phyloP scores from a whole-genome alignment of 2,329 filamentous ascomycete species.

The Neonectria faginata region DNA sequence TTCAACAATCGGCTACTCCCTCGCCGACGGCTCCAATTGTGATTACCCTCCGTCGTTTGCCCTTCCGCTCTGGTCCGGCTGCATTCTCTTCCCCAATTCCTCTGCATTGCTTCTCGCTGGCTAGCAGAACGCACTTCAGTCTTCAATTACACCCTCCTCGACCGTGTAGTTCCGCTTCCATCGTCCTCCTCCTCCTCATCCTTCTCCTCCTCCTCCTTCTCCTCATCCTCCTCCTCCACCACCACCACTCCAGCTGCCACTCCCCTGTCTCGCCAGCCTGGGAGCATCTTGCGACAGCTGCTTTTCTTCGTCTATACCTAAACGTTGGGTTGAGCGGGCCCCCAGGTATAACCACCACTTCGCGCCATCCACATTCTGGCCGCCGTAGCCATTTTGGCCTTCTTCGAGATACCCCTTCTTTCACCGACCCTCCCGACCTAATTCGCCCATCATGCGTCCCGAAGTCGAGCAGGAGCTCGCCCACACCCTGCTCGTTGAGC shows the following conservation, averaged over 20 bases:
- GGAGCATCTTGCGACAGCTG: constrained; percentile 44
- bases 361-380: constrained; percentile 39
- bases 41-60: constrained; percentile 39
- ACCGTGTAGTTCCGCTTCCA: constrained; percentile 44
- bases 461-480: constrained; percentile 99
- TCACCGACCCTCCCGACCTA: constrained; percentile 42
- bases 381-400: constrained; percentile 44
- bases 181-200: constrained; percentile 28
- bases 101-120: constrained; percentile 44
- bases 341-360: constrained; percentile 40
- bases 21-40: constrained; percentile 45
- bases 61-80: constrained; percentile 26
- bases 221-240: constrained; percentile 29
- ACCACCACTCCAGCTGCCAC: constrained; percentile 43
- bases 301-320: constrained; percentile 33
- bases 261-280: constrained; percentile 39
- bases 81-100: constrained; percentile 39
- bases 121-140: constrained; percentile 44
- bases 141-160: constrained; percentile 43
- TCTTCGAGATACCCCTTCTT: constrained; percentile 48
- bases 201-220: constrained; percentile 19
- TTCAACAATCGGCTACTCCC: constrained; percentile 52
- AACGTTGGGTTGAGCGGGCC: constrained; percentile 45
- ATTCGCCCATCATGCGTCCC: constrained; percentile 81
- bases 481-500: constrained; percentile 97